Evolutionary conservation across 2,329 filamentous ascomycete genomes (phyloP).

Genomic region (Cladosporium cucumerinum): DNA sequence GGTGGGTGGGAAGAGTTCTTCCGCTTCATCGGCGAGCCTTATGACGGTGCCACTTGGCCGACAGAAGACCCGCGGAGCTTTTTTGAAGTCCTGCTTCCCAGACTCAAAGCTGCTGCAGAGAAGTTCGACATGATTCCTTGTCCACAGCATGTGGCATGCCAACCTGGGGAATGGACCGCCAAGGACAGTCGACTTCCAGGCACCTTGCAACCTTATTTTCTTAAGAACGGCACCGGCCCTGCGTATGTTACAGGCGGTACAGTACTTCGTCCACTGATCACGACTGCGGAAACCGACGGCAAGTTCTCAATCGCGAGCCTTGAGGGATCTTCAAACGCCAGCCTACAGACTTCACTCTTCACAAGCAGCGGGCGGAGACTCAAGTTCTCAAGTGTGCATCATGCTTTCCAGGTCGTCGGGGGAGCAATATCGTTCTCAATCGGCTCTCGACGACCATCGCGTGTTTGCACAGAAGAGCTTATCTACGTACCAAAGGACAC

Average conservation of each 20-base stretch:
- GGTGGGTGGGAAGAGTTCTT: slow-evolving; percentile 62
- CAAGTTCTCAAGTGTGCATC: slow-evolving; percentile 49
- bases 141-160: slow-evolving; percentile 39
- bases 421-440: slow-evolving; percentile 45
- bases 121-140: slow-evolving; percentile 56
- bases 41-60: slow-evolving; percentile 46
- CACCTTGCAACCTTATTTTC: slow-evolving; percentile 46
- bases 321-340: slow-evolving; percentile 44
- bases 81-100: slow-evolving; percentile 50
- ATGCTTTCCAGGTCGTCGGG: slow-evolving; percentile 51
- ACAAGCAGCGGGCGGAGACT: slow-evolving; percentile 32
- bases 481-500: slow-evolving; percentile 48
- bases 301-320: slow-evolving; percentile 55
- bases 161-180: not conserved
- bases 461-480: slow-evolving; percentile 48
- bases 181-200: slow-evolving; percentile 41
- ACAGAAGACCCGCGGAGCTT: slow-evolving; percentile 53
- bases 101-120: slow-evolving; percentile 54
- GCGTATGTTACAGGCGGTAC: slow-evolving; percentile 47
- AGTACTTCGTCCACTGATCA: slow-evolving; percentile 49
- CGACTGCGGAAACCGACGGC: slow-evolving; percentile 46
- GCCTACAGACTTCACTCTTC: slow-evolving; percentile 33
- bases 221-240: slow-evolving; percentile 51
- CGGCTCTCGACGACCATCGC: slow-evolving; percentile 33
- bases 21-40: slow-evolving; percentile 54